phyloP scores from a whole-genome alignment of 352 stramenopile species.

The Globisporangium uncinulatum region DNA sequence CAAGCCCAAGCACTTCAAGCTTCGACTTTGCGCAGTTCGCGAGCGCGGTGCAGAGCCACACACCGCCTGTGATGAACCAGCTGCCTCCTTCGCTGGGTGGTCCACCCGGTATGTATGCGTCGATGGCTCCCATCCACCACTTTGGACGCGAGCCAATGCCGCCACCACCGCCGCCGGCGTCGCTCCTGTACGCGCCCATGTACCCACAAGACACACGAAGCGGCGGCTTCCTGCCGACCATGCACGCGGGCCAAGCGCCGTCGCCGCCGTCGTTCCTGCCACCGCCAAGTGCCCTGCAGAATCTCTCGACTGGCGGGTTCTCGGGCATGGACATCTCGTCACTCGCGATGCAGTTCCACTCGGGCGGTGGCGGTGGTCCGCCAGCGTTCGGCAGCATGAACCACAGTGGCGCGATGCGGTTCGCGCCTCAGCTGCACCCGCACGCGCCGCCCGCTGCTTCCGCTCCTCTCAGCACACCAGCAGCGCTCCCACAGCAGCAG shows the following conservation, averaged over 20 bases:
- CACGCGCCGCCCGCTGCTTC: constrained; percentile 8
- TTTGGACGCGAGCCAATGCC: constrained; percentile 13
- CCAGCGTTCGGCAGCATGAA: constrained; percentile 20
- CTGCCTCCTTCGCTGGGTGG: neutral
- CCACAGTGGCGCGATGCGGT: constrained; percentile 1
- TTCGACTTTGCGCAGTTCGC: constrained; percentile 48
- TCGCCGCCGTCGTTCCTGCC: constrained; percentile 17
- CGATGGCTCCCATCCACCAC: constrained; percentile 18
- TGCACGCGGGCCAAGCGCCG: constrained; percentile 17
- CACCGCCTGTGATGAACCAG: neutral
- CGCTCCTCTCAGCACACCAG: constrained; percentile 4
- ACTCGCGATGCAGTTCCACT: constrained; percentile 80
- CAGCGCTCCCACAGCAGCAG: constrained; percentile 7
- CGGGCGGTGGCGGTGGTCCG: constrained; percentile 11
- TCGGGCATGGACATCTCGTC: constrained; percentile 48
- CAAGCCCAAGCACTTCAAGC: constrained; percentile 10
- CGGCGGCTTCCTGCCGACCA: constrained; percentile 18
- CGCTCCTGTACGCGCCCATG: constrained; percentile 14
- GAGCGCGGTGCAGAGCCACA: constrained; percentile 26
- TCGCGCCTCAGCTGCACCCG: constrained; percentile 24
- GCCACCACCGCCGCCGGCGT: neutral
- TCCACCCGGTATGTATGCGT: constrained; percentile 4
- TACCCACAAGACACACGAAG: constrained; percentile 22
- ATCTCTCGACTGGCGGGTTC: constrained; percentile 5
- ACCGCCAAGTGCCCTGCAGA: constrained; percentile 15